Base-by-base conservation (phyloP, 805 yeast species). In the Lachancea thermotolerans region DNA sequence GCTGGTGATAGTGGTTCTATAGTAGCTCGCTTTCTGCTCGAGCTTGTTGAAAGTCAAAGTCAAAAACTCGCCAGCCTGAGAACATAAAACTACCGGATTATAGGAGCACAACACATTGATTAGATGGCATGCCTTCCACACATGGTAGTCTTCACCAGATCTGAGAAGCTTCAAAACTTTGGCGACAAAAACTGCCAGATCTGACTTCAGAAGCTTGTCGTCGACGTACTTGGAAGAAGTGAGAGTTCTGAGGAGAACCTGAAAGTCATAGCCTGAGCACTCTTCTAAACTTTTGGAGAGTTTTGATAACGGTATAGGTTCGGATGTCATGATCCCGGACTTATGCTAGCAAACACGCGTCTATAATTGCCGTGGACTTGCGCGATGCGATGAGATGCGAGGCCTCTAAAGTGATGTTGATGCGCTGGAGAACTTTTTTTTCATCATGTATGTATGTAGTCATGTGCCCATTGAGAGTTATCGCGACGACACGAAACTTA, bases 111-210 rank as follows among this genome's bases (percentile, higher is more conserved):
- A 57, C 0, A 79, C 78, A 34, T 68, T 64, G 10, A 73, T 67
- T 6, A 79, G 51, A 52, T 76, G 78, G 31, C 79, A 71, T 5
- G 83, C 86, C 50, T 77, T 71, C 85, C 86, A 81, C 44, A 76
- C 69, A 39, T 65, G 61, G 39, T 62, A 67, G n/a, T 70, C 68
- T 15, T 69, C 64, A 48, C 69, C 69, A 1, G 78, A 72, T 32
- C 68, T 64, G 45, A 75, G 54, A 37, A 75, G 61, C 52, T 74
- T 77, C 43, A 66, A 52, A 14, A 68, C 58, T 39, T 73, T 67
- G 7, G 66, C 56, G n/a, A 54, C 54, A 18, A 65, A 48, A 10
- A 65, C 48, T 14, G 57, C 56, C 38, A 64, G 45, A 11, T 65
- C 69, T 14, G 64, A 55, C 39, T 64, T 62, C 16, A 64, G 41